These are phyloP conservation scores for Austropuccinia psidii DNA, from an alignment of 1,284 basidiomycete genomes.

Conservation along the genomic window DNA sequence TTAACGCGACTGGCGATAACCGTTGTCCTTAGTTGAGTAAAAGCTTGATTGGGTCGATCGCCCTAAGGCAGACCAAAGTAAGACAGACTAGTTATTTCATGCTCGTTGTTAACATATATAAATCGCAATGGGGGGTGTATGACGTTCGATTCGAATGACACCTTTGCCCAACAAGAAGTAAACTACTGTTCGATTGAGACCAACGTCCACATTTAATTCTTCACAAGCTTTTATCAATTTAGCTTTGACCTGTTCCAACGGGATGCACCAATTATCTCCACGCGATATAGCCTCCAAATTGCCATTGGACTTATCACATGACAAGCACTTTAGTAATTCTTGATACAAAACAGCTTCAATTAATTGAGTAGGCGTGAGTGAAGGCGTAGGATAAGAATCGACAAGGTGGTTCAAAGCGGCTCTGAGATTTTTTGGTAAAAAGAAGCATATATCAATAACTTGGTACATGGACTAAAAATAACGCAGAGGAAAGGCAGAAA, in stretches of 20 bases:
- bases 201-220: neutral
- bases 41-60: too few relatives aligned
- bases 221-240: conserved; percentile 3
- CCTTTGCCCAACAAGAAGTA: conserved; percentile 35
- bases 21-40: too few relatives aligned
- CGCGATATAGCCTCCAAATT: conserved; percentile 4
- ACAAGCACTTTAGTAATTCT: conserved; percentile 11
- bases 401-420: neutral
- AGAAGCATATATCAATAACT: neutral
- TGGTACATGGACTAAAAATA: neutral
- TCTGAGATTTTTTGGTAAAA: neutral
- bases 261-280: conserved; percentile 26
- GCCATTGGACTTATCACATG: neutral
- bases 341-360: conserved; percentile 35
- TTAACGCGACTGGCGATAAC: too few relatives aligned
- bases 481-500: neutral
- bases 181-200: conserved; percentile 20
- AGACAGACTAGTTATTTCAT: neutral
- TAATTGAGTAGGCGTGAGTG: conserved; percentile 24
- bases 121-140: conserved; percentile 26
- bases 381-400: neutral
- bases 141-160: conserved; percentile 29
- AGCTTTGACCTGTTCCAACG: conserved; percentile 14
- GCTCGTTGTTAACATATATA: conserved; percentile 23
- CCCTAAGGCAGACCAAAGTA: too few relatives aligned